Percentiles rank a stretch among this genome's conserved stretches.
These are phyloP conservation scores for Agapanthus africanus DNA, from an alignment of 106 monocot species.

Conservation along the genomic window DNA sequence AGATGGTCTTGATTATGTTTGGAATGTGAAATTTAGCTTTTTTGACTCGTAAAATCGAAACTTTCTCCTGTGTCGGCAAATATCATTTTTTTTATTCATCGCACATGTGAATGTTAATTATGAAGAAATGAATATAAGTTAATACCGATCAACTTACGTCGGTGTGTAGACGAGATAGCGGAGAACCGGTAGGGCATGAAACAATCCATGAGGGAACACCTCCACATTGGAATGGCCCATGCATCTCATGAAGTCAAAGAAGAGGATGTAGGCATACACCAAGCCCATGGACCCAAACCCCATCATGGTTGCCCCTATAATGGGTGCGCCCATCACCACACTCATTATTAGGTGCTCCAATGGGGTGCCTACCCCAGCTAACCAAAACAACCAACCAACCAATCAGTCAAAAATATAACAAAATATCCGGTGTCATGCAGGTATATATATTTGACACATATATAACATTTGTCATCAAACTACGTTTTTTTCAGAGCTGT, in stretches of 20 bases:
- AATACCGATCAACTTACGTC: slow-evolving; percentile 41
- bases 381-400: no score
- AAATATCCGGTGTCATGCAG: no score
- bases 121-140: no score
- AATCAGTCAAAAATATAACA: no score
- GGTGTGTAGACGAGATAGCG: slow-evolving; percentile 86
- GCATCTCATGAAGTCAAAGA: slow-evolving; percentile 43
- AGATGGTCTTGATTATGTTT: no score
- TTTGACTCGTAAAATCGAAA: no score
- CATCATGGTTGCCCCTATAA: slow-evolving; percentile 28
- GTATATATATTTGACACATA: background rate
- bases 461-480: background rate
- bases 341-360: slow-evolving; percentile 37
- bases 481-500: no score
- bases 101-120: background rate
- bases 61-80: no score
- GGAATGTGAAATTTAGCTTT: no score
- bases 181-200: slow-evolving; percentile 47
- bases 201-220: slow-evolving; percentile 38
- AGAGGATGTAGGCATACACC: slow-evolving; percentile 32
- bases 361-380: slow-evolving; percentile 42
- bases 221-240: slow-evolving; percentile 58
- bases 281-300: slow-evolving; percentile 39
- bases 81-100: no score
- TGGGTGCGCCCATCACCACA: slow-evolving; percentile 25